phyloP scores from a whole-genome alignment of 1,139 yeast species.

The Taphrina pruni region DNA sequence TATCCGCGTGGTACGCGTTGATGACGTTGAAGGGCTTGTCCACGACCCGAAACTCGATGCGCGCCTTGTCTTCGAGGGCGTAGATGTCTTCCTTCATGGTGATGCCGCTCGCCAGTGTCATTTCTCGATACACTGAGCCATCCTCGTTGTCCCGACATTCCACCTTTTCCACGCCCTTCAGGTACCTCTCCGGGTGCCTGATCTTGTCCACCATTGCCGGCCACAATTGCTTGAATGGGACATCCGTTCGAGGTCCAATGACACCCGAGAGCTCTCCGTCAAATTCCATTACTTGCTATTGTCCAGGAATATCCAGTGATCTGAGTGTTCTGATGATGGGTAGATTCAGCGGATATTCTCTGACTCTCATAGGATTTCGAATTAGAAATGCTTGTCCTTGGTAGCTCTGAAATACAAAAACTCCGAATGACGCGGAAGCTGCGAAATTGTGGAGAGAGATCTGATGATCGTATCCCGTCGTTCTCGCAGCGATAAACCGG shows the following conservation, averaged over 20 bases:
- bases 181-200: constrained; percentile 28
- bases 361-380: too few relatives aligned
- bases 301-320: too few relatives aligned
- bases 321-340: too few relatives aligned
- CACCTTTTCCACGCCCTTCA: constrained; percentile 21
- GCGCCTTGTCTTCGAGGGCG: constrained; percentile 1
- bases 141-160: constrained; percentile 13
- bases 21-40: constrained; percentile 28
- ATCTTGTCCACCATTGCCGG: constrained; percentile 37
- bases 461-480: neutral
- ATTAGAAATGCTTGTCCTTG: too few relatives aligned
- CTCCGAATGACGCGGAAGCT: neutral
- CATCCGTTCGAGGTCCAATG: constrained; percentile 11
- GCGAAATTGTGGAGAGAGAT: neutral
- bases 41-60: constrained; percentile 33
- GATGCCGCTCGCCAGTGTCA: constrained; percentile 19
- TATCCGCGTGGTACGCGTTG: constrained; percentile 12
- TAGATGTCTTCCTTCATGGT: constrained; percentile 30
- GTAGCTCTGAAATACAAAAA: too few relatives aligned
- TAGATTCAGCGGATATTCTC: too few relatives aligned
- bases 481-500: neutral
- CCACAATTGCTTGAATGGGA: constrained; percentile 26
- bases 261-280: constrained; percentile 19
- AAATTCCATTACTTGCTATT: constrained; percentile 1
- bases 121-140: constrained; percentile 34